Evolutionary conservation across 2,329 filamentous ascomycete genomes (phyloP).

Genomic region (Fusarium sp.): DNA sequence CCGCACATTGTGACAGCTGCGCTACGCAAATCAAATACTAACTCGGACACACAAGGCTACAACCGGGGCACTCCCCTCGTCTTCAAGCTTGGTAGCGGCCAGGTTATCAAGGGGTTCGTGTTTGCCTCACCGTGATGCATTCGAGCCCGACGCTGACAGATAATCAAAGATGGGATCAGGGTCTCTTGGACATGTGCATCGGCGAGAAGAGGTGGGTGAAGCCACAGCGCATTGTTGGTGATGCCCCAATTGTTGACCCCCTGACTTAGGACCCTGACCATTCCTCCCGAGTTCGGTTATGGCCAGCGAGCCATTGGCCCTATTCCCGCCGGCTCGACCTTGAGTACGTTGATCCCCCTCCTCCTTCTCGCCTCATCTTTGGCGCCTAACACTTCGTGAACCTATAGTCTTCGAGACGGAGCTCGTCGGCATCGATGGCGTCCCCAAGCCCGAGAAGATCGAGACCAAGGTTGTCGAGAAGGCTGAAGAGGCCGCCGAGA

Average conservation of each 20-base stretch:
- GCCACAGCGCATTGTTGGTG: neutral
- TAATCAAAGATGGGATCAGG: slow-evolving; percentile 81
- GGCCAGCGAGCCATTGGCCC: slow-evolving; percentile 81
- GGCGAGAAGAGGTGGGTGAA: slow-evolving; percentile 80
- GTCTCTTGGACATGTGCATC: slow-evolving; percentile 92
- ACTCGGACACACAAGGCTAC: slow-evolving; percentile 64
- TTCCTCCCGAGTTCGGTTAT: slow-evolving; percentile 89
- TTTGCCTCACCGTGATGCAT: slow-evolving; percentile 11
- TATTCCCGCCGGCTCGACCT: slow-evolving; percentile 83
- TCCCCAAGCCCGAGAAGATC: slow-evolving; percentile 58
- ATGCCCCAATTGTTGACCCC: slow-evolving; percentile 18
- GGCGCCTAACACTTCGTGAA: slow-evolving; percentile 27
- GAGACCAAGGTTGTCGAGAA: slow-evolving; percentile 42
- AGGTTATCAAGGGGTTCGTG: slow-evolving; percentile 87
- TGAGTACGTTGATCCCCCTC: slow-evolving; percentile 65
- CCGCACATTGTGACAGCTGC: slow-evolving; percentile 1
- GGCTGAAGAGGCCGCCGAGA: slow-evolving; percentile 41
- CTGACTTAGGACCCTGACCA: slow-evolving; percentile 76
- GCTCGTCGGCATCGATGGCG: slow-evolving; percentile 84
- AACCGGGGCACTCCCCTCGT: slow-evolving; percentile 79
- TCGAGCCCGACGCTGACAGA: slow-evolving; percentile 32
- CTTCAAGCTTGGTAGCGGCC: slow-evolving; percentile 82
- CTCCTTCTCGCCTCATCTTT: slow-evolving; percentile 18
- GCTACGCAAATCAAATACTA: slow-evolving; percentile 12
- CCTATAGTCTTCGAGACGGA: slow-evolving; percentile 87